Conservation (phyloP, 1,139 yeast species). For the Blastobotrys raffinosifermentans region DNA sequence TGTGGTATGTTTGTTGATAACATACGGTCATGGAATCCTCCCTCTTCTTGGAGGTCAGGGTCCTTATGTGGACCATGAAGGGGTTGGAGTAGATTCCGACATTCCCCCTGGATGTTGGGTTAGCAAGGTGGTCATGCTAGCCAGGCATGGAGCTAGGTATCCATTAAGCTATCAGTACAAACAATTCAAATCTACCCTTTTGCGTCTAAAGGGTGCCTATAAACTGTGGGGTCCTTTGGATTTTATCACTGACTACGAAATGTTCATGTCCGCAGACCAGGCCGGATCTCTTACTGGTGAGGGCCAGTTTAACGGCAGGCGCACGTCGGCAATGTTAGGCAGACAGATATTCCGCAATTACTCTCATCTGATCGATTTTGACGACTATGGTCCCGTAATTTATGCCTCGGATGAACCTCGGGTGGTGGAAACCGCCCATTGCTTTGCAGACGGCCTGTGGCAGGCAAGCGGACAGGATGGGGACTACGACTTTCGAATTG, state of each 20-base stretch:
- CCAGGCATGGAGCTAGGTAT: conserved; percentile 19
- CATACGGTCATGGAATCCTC: no score
- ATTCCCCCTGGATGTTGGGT: conserved; percentile 12
- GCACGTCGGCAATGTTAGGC: conserved; percentile 11
- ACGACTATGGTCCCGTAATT: conserved; percentile 2
- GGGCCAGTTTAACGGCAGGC: conserved; percentile 17
- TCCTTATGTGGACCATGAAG: conserved; percentile 39
- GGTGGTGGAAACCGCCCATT: conserved; percentile 15
- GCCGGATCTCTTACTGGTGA: conserved; percentile 14
- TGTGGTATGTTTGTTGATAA: no score
- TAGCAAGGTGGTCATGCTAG: conserved; percentile 17
- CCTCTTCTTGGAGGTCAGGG: conserved; percentile 11
- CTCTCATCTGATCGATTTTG: conserved; percentile 6
- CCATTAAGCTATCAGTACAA: conserved; percentile 12
- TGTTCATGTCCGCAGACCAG: conserved; percentile 9
- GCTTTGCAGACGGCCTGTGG: conserved; percentile 14
- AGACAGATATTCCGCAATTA: conserved; percentile 9
- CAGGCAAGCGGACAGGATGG: conserved; percentile 3
- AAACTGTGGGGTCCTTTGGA: conserved; percentile 13
- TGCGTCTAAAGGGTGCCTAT: conserved; percentile 7
- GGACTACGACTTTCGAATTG: conserved; percentile 6
- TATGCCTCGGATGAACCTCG: conserved; percentile 15
- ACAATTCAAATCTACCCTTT: conserved; percentile 2
- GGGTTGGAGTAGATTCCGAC: conserved; percentile 34
- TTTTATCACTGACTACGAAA: conserved; percentile 13